Base-by-base conservation (phyloP, 2,329 filamentous ascomycete genomes). In the Aspergillus floridensis region DNA sequence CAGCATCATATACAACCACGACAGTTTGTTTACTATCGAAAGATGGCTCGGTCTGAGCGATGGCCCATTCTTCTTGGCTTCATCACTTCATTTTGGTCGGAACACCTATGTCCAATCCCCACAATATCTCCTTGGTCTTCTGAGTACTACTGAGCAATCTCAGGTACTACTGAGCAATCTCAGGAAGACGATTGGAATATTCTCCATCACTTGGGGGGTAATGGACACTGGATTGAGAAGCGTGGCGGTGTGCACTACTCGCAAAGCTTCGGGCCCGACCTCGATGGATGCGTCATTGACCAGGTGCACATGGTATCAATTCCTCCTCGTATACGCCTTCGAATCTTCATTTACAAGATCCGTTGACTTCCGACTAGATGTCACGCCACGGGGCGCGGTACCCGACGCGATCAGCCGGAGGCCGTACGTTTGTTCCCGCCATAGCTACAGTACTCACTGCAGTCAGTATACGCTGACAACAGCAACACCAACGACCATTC, bases 381-480 rank as follows among this genome's bases (percentile, higher is more conserved):
- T 82, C 84, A 21, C 78, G 84, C 46, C 84, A 86, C 73, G 81
- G 76, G 22, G 84, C 85, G 67, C 74, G 84, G 66, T 86, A 84
- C 70, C 84, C 84, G 1, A 86, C 83, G 0, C 70, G 68, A 38
- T 77, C 72, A 60, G 79, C 81, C 46, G 83, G 82, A 29, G 70
- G 65, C 51, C 77, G 83, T 83, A 76, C 56, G 80, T 80, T 53
- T 48, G 21, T 12, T 3, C 16, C n/a, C n/a, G 49, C 4, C 4
- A 54, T 19, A 29, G 21, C 24, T 7, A 29, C 7, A 26, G 5
- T 6, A 26, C 26, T 26, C 26, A 29, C 52, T 11, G 21, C 22
- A 12, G 1, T 10, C 22, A 12, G 1, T 10, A 19, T 2, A 16
- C 8, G 38, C 22, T 35, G 12, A 53, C 19, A 22, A 5, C 32